Percentiles rank a stretch among this genome's conserved stretches.
Conservation (phyloP, 345 rosid species). For the Populus deltoides region DNA sequence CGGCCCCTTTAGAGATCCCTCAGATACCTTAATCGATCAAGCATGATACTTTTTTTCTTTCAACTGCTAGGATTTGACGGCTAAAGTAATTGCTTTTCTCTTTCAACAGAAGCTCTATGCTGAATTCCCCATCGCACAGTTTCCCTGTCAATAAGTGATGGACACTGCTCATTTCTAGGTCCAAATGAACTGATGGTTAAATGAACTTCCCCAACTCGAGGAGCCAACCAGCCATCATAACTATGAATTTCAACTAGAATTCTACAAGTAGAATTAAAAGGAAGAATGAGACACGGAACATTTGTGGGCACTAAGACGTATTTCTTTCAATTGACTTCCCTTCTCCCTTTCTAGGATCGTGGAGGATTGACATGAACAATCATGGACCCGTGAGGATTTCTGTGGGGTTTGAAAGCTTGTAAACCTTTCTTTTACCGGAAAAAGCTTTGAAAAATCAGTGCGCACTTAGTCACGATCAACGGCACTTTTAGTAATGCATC, state of each 20-base stretch:
- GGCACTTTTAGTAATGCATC: constrained; percentile 21
- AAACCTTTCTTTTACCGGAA: constrained; percentile 41
- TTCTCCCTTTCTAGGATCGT: neutral
- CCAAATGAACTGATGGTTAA: constrained; percentile 2
- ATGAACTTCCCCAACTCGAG: constrained; percentile 41
- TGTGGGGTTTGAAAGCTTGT: constrained; percentile 30
- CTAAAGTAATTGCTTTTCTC: neutral
- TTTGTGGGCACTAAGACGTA: no score
- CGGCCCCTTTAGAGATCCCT: constrained; percentile 17
- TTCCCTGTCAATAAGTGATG: constrained; percentile 6
- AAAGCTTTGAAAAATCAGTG: constrained; percentile 25
- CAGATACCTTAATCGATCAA: constrained; percentile 13
- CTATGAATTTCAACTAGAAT: neutral
- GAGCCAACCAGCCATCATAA: constrained; percentile 38
- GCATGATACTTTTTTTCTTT: constrained; percentile 2
- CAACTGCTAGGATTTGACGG: constrained; percentile 13
- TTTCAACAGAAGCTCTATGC: neutral
- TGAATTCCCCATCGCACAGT: constrained; percentile 1
- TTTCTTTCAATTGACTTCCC: neutral
- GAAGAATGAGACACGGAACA: no score
- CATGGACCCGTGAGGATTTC: neutral
- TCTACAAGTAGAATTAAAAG: no score
- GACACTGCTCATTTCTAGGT: constrained; percentile 6
- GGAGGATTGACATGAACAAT: neutral
- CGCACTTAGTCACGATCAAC: constrained; percentile 34